A percentile compares a stretch with the other conserved stretches of the same genome.
Evolutionary conservation across 1,139 yeast genomes (phyloP).

Genomic region (Saccharomyces pastorianus): DNA sequence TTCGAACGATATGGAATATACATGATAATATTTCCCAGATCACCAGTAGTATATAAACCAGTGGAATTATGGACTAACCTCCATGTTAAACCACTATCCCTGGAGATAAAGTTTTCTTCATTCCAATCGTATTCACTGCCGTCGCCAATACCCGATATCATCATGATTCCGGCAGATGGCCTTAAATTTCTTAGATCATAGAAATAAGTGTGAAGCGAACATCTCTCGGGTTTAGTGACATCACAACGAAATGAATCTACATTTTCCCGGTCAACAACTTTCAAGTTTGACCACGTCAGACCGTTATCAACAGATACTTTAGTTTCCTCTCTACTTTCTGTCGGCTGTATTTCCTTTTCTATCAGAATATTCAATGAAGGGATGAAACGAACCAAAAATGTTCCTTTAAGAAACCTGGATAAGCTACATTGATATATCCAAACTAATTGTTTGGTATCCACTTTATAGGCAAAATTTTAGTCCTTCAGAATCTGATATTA

Average conservation of each 20-base stretch:
- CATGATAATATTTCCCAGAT: constrained; percentile 67
- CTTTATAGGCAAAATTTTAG: constrained; percentile 15
- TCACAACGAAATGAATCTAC: constrained; percentile 47
- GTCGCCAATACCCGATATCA: constrained; percentile 52
- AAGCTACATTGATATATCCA: constrained; percentile 6
- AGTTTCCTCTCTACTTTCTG: constrained; percentile 25
- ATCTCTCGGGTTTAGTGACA: constrained; percentile 54
- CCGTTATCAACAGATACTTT: constrained; percentile 61
- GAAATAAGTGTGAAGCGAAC: constrained; percentile 13
- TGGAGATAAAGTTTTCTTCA: not conserved
- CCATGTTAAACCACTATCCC: constrained; percentile 44
- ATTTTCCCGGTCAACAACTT: constrained; percentile 38
- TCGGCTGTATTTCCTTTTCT: not conserved
- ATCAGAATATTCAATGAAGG: not conserved
- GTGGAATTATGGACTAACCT: constrained; percentile 46
- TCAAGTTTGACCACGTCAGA: constrained; percentile 48
- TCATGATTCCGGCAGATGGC: constrained; percentile 69
- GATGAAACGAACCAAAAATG: constrained; percentile 8
- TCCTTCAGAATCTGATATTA: constrained; percentile 27
- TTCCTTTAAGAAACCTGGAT: constrained; percentile 15
- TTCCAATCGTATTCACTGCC: not conserved
- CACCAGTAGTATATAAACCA: constrained; percentile 59
- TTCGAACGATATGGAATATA: constrained; percentile 38
- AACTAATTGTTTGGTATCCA: constrained; percentile 7
- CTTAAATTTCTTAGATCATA: constrained; percentile 35